phyloP scores from a whole-genome alignment of 306 rosid genomes.

The Cucurbita ficifolia region DNA sequence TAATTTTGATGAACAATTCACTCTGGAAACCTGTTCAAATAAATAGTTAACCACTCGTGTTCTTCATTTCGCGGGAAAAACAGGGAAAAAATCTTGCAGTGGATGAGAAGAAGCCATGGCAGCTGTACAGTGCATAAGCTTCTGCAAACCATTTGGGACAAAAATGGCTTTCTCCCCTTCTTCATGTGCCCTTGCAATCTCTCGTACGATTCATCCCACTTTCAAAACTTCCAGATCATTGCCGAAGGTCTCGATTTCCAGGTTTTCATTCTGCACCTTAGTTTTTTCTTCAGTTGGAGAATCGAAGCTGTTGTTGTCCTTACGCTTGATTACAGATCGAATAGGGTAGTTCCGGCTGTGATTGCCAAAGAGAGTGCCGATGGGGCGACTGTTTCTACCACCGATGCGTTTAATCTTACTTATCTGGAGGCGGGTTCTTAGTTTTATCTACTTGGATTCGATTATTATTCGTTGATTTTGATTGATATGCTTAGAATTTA shows the following conservation, averaged over 20 bases:
- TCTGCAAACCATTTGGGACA: conserved; percentile 16
- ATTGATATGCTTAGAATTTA: background rate
- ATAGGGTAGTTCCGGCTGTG: conserved; percentile 38
- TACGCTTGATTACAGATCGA: conserved; percentile 20
- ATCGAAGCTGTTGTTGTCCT: background rate
- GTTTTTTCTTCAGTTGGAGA: background rate
- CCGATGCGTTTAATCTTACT: conserved; percentile 56
- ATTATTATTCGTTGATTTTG: conserved; percentile 8
- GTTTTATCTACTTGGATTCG: conserved; percentile 1
- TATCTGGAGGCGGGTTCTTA: conserved; percentile 62
- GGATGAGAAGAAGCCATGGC: conserved; percentile 31
- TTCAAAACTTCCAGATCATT: conserved; percentile 9
- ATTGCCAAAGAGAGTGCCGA: conserved; percentile 43
- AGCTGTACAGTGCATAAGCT: conserved; percentile 22
- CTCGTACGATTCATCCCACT: conserved; percentile 10
- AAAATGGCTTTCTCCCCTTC: conserved; percentile 14
- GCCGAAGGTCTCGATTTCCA: conserved; percentile 24
- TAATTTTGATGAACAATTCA: background rate
- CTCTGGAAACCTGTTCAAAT: background rate
- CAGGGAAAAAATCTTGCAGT: background rate
- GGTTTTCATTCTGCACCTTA: conserved; percentile 19
- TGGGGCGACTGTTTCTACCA: conserved; percentile 33
- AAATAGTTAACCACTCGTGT: background rate
- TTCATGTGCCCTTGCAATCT: conserved; percentile 10
- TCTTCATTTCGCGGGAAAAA: background rate